Conservation (phyloP, 305 asterid species). For the Petunia hybrid region DNA sequence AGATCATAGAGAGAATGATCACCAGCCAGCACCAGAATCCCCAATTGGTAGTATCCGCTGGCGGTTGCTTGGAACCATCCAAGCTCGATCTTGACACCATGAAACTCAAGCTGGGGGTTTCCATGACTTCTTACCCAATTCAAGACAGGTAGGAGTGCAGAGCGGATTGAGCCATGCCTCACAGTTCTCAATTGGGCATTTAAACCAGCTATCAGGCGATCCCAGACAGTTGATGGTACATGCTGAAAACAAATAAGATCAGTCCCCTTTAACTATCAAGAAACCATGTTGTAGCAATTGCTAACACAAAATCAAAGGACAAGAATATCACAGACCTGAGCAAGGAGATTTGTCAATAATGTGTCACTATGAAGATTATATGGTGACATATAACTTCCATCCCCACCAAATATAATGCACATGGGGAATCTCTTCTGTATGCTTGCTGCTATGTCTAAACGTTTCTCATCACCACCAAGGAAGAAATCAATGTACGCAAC, state of each 20-base stretch:
- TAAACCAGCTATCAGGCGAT: conserved; percentile 90
- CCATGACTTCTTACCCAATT: conserved; percentile 87
- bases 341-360: conserved; percentile 88
- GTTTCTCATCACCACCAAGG: conserved; percentile 98
- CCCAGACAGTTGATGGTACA: conserved; percentile 95
- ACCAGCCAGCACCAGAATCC: conserved; percentile 83
- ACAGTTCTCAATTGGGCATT: conserved; percentile 93
- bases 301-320: conserved; percentile 28
- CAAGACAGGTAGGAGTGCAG: conserved; percentile 70
- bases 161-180: conserved; percentile 74
- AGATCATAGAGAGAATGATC: conserved; percentile 67
- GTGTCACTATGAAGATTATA: conserved; percentile 84
- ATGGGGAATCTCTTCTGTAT: conserved; percentile 94
- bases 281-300: conserved; percentile 17
- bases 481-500: conserved; percentile 91
- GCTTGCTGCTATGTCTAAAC: conserved; percentile 83
- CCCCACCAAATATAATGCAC: conserved; percentile 92
- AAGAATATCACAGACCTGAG: conserved; percentile 67
- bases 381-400: conserved; percentile 97
- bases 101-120: conserved; percentile 94
- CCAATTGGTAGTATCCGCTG: conserved; percentile 94
- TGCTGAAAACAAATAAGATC: conserved; percentile 57
- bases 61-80: conserved; percentile 98
- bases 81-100: conserved; percentile 82
- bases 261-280: conserved; percentile 13